phyloP scores from a whole-genome alignment of 2,329 filamentous ascomycete species.

The Cercospora janseana region DNA sequence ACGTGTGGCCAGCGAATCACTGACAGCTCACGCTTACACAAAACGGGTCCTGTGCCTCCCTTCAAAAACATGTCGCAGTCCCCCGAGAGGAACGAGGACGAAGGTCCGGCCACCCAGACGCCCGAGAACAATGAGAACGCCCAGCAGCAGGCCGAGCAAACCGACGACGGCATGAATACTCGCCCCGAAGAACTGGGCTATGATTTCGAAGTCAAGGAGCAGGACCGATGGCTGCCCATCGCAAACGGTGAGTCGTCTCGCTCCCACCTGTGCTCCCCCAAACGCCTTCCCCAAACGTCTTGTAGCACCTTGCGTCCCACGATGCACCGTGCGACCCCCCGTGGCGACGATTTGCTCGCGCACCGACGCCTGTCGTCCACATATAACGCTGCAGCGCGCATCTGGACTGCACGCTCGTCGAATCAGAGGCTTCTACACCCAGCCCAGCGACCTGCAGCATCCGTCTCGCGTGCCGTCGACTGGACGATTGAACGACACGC shows the following conservation, averaged over 20 bases:
- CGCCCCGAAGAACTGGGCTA: conserved; percentile 57
- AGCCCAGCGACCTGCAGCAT: conserved; percentile 38
- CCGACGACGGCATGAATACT: conserved; percentile 40
- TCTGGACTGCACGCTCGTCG: conserved; percentile 47
- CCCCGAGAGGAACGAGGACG: conserved; percentile 83
- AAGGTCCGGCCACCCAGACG: conserved; percentile 66
- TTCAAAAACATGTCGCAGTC: conserved; percentile 93
- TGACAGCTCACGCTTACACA: conserved; percentile 34
- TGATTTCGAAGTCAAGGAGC: conserved; percentile 99
- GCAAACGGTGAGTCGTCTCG: conserved; percentile 85
- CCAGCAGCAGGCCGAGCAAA: conserved; percentile 79
- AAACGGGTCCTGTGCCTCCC: conserved; percentile 39
- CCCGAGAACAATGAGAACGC: conserved; percentile 87
- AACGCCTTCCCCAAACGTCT: no score
- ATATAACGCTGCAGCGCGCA: conserved; percentile 47
- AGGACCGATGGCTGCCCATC: conserved; percentile 99
- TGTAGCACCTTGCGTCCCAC: conserved; percentile 31
- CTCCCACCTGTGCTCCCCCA: conserved; percentile 21
- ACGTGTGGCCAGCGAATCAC: conserved; percentile 36
- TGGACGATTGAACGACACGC: conserved; percentile 34
- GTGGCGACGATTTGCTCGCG: conserved; percentile 33
- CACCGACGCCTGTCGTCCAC: conserved; percentile 33
- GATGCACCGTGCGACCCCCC: conserved; percentile 30
- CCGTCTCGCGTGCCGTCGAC: conserved; percentile 28
- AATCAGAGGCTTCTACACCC: conserved; percentile 45